A percentile compares a stretch with the other conserved stretches of the same genome.
phyloP scores from a whole-genome alignment of 2,329 filamentous ascomycete genomes.

The Knufia petricola region DNA sequence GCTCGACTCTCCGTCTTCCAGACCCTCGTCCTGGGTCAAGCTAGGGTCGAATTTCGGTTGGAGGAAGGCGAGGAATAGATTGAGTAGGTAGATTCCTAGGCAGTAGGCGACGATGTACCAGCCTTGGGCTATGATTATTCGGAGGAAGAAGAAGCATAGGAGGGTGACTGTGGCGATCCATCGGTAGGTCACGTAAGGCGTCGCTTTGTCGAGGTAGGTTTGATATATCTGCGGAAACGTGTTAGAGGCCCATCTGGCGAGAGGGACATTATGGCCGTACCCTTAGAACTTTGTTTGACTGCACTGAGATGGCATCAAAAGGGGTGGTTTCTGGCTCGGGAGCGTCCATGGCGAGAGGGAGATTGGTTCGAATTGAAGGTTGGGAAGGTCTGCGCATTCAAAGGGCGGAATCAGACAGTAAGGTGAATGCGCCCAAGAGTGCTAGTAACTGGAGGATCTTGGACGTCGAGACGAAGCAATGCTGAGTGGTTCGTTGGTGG shows the following conservation, averaged over 20 bases:
- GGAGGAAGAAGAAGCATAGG: constrained; percentile 72
- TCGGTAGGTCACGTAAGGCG: constrained; percentile 78
- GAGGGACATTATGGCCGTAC: constrained; percentile 26
- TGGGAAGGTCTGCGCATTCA: constrained; percentile 18
- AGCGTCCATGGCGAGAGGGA: constrained; percentile 58
- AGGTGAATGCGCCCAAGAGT: too few relatives aligned
- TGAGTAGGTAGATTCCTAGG: constrained; percentile 95
- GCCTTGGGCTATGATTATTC: constrained; percentile 85
- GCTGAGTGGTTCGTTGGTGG: neutral
- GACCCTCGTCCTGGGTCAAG: constrained; percentile 86
- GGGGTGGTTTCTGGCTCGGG: constrained; percentile 81
- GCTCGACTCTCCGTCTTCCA: constrained; percentile 75
- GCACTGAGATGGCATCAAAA: constrained; percentile 79
- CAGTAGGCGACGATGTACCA: constrained; percentile 99
- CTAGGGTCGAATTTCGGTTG: constrained; percentile 98
- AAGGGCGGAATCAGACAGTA: too few relatives aligned
- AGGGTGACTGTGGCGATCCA: constrained; percentile 75
- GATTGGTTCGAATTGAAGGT: constrained; percentile 13
- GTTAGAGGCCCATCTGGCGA: neutral
- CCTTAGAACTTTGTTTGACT: constrained; percentile 49
- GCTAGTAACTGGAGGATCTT: too few relatives aligned
- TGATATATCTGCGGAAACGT: constrained; percentile 69
- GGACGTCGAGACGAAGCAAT: too few relatives aligned
- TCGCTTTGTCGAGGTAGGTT: constrained; percentile 85
- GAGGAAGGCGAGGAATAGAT: constrained; percentile 97